Base-by-base conservation (phyloP, 805 yeast genomes). In the Schwanniomyces polymorphus region DNA sequence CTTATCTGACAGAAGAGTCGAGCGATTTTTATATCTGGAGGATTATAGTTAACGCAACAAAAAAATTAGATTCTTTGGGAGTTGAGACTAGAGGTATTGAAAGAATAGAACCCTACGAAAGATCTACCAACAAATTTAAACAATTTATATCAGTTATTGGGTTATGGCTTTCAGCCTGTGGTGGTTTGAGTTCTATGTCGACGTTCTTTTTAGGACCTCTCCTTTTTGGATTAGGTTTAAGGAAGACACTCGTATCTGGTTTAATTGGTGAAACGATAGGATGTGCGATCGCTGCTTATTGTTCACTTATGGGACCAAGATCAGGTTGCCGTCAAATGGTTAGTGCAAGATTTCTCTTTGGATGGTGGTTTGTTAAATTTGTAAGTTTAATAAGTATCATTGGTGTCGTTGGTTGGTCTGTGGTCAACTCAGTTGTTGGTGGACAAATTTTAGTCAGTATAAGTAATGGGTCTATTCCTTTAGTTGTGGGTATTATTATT, bases 261-360 rank as follows among this genome's bases (percentile, higher is more conserved):
- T 52, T 86, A 16, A 54, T 82, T 5, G 89, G 89, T 0, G 79
- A 80, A 48, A 63, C 81, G 27, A 55, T 86, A 2, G 97, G 97
- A 0, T 84, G 94, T 59, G 62, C 78, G 6, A 70, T 88, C 25
- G 96, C 96, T 2, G 94, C 89, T 0, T 88, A 88, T 60, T 88
- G 94, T 61, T 78, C 95, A 5, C 77, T 83, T 4, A 83, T 90
- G 90, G 97, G 97, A 2, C 96, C 97, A 1, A 75, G 90, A 48
- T 87, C 96, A 0, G 97, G 97, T 0, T 80, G 94, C 52, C 75
- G 97, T 58, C 96, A 90, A 60, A 86, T 90, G 91, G 91, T 89
- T 8, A 78, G 88, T 18, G 85, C 91, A 1, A 74, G 96, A 51
- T 88, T 77, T 55, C 69, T 88, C 41, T 90, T 89, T 62, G 97